These are phyloP conservation scores for Emericellopsis terricola DNA, from an alignment of 495 filamentous ascomycete genomes.

Conservation along the genomic window DNA sequence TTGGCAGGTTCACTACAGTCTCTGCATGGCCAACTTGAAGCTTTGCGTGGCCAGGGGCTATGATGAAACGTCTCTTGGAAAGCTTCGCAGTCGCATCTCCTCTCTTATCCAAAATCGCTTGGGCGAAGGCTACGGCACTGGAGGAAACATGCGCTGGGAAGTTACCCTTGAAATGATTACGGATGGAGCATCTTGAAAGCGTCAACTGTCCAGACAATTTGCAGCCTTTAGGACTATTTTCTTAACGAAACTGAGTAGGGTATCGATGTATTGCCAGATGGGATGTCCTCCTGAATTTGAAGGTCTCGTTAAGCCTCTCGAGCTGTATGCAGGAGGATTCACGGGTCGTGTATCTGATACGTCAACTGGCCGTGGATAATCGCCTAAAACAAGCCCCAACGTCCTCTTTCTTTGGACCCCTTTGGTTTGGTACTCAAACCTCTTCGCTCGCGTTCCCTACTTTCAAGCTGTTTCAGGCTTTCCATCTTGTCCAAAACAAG, in stretches of 20 bases:
- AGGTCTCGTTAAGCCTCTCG: too few relatives aligned
- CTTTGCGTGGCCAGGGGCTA: constrained; percentile 38
- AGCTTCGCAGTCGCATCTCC: constrained; percentile 53
- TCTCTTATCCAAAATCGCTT: constrained; percentile 70
- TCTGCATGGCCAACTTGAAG: constrained; percentile 90
- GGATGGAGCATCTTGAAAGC: constrained; percentile 8
- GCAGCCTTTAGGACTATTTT: background rate
- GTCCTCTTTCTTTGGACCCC: constrained; percentile 10
- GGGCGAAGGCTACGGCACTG: constrained; percentile 71
- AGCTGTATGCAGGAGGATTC: too few relatives aligned
- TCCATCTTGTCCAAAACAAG: constrained; percentile 90
- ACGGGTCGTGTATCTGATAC: too few relatives aligned
- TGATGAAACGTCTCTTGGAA: constrained; percentile 45
- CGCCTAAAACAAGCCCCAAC: constrained; percentile 18
- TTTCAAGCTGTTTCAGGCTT: constrained; percentile 59
- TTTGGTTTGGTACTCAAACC: background rate
- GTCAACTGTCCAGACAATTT: background rate
- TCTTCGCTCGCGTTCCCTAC: constrained; percentile 11
- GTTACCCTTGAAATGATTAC: constrained; percentile 37
- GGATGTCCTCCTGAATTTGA: too few relatives aligned
- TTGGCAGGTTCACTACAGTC: constrained; percentile 96
- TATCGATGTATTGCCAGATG: too few relatives aligned
- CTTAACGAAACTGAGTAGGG: too few relatives aligned
- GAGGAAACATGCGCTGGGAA: constrained; percentile 71
- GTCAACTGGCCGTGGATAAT: too few relatives aligned